Conservation (phyloP, 2,329 filamentous ascomycete genomes). For the Thermomyces lanuginosus region DNA sequence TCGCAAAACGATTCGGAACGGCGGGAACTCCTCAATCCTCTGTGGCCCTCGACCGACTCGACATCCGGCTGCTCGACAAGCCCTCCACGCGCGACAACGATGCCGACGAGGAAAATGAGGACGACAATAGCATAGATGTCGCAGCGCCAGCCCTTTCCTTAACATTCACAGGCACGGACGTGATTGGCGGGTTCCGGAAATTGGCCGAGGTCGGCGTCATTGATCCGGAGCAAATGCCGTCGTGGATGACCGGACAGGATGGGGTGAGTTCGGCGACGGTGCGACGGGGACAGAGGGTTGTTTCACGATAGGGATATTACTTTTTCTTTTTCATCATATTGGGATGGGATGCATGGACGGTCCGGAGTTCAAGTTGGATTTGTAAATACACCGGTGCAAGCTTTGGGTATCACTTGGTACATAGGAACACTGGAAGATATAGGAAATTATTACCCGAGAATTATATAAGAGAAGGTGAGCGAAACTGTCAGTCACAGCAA, state of each 20-base stretch:
- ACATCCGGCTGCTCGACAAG: conserved; percentile 34
- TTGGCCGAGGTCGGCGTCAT: conserved; percentile 58
- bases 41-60: conserved; percentile 30
- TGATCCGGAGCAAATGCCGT: conserved; percentile 63
- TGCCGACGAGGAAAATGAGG: conserved; percentile 4
- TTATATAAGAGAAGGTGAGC: no score
- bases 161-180: conserved; percentile 57
- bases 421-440: no score
- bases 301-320: background rate
- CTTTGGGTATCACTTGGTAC: no score
- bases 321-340: conserved; percentile 2
- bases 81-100: conserved; percentile 1
- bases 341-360: no score
- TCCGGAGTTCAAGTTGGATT: no score
- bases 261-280: conserved; percentile 60
- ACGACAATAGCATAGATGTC: conserved; percentile 7
- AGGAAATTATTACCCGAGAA: no score
- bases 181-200: conserved; percentile 64
- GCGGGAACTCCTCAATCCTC: conserved; percentile 26
- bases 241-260: conserved; percentile 82
- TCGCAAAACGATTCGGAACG: conserved; percentile 54
- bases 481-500: no score
- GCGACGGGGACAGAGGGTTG: conserved; percentile 35
- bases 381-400: no score
- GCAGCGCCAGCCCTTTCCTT: conserved; percentile 27